These are phyloP conservation scores for Pseudogymnoascus sp. DNA, from an alignment of 2,329 filamentous ascomycete genomes.

Conservation along the genomic window DNA sequence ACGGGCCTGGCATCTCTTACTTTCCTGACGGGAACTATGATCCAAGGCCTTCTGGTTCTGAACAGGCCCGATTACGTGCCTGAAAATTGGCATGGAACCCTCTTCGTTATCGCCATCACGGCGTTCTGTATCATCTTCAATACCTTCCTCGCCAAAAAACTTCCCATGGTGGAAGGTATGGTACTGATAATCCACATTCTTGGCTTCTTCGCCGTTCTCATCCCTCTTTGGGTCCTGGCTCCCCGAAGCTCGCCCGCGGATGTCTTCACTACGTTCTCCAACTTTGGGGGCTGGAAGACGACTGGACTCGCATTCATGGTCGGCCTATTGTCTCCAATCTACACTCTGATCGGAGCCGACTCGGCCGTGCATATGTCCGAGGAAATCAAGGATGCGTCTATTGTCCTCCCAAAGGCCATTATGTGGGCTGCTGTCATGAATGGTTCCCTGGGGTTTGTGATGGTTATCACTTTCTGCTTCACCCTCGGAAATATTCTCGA, in stretches of 20 bases:
- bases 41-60: constrained; percentile 34
- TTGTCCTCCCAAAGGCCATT: constrained; percentile 41
- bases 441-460: constrained; percentile 37
- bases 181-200: constrained; percentile 38
- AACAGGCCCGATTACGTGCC: constrained; percentile 31
- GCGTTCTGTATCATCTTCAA: constrained; percentile 38
- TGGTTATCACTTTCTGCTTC: constrained; percentile 30
- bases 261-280: constrained; percentile 29
- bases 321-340: constrained; percentile 30
- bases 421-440: constrained; percentile 41
- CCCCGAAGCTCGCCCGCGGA: constrained; percentile 21
- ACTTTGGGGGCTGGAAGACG: constrained; percentile 30
- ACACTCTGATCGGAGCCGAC: constrained; percentile 18
- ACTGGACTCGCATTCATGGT: constrained; percentile 31
- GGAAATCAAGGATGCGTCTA: constrained; percentile 41
- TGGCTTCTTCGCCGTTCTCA: constrained; percentile 38
- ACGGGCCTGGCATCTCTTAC: constrained; percentile 34
- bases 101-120: constrained; percentile 37
- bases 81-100: constrained; percentile 37
- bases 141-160: constrained; percentile 32
- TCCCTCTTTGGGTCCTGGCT: constrained; percentile 30
- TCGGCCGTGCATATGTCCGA: constrained; percentile 38
- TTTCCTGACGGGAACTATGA: constrained; percentile 38
- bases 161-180: constrained; percentile 38
- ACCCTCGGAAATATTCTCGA: constrained; percentile 30